These are phyloP conservation scores for Boletales sp. DNA, from an alignment of 768 basidiomycete species.

Conservation along the genomic window DNA sequence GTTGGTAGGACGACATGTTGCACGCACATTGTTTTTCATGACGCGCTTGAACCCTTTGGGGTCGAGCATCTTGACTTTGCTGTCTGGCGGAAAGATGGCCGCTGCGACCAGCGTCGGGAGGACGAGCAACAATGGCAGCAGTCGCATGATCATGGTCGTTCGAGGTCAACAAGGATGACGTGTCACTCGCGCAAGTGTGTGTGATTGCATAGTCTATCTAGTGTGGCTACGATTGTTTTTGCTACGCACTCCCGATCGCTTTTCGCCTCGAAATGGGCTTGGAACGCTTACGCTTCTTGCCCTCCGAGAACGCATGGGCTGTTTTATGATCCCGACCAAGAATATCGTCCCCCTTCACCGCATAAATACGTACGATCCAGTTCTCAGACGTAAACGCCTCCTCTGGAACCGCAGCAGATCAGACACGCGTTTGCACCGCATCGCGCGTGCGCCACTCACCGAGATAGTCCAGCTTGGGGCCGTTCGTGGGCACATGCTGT, in stretches of 20 bases:
- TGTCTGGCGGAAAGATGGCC: conserved; percentile 46
- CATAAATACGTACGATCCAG: conserved; percentile 97
- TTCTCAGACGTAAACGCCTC: conserved; percentile 99
- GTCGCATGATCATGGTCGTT: conserved; percentile 24
- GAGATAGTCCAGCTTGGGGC: conserved; percentile 83
- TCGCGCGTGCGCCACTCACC: conserved; percentile 45
- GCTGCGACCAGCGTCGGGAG: conserved; percentile 40
- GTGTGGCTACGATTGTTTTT: too few relatives aligned
- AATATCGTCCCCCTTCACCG: conserved; percentile 91
- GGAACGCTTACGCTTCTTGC: conserved; percentile 85
- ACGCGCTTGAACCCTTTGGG: conserved; percentile 63
- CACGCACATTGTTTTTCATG: conserved; percentile 72
- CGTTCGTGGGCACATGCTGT: conserved; percentile 71
- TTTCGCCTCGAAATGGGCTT: conserved; percentile 65
- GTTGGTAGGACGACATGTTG: neutral
- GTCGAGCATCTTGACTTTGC: conserved; percentile 72
- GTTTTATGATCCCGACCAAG: conserved; percentile 87
- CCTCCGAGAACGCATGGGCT: conserved; percentile 79
- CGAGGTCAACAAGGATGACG: neutral
- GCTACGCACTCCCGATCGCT: conserved; percentile 30
- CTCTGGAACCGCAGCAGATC: conserved; percentile 43
- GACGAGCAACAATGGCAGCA: conserved; percentile 15
- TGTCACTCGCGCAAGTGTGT: neutral
- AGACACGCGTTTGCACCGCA: neutral
- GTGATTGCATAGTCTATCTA: too few relatives aligned